Base-by-base conservation (phyloP, 2,329 filamentous ascomycete species). In the Epichloe elymi region DNA sequence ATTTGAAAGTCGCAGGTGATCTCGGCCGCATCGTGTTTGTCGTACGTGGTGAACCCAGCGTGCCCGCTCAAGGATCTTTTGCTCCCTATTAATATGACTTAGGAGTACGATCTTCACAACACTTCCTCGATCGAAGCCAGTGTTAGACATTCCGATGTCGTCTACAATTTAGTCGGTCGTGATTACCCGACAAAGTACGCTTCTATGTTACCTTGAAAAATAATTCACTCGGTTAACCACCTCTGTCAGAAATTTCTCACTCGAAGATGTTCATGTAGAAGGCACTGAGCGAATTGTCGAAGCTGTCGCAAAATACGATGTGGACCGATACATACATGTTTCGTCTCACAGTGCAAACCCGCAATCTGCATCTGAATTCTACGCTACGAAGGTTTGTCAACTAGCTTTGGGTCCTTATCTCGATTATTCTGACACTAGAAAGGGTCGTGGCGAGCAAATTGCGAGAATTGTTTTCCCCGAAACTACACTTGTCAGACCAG, bases 41-140 rank as follows among this genome's bases (percentile, higher is more conserved):
- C 61, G 86, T 90, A 70, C 55, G 75, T 63, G 11, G 48, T 17
- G 6, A 39, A 42, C 38, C 15, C 43, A 33, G 14, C 23, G 8
- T 14, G 19, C 26, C 20, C 23, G 14, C 12, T 10, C 7, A 26
- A n/a, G 12, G 30, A 11, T 33, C 20, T 12, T 23, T n/a, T 54
- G n/a, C 15, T 15, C 19, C 19, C 5, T 38, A 46, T 59, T 54
- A 55, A 59, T 57, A 53, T 33, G 20, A 15, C 10, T 26, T 55
- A 90, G 86, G 93, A 98, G 79, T 94, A 88, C 70, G 93, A 98
- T 64, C 77, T 98, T 54, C 84, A 83, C 64, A 98, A 98, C 71
- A 97, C 89, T 41, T 78, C 86, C 59, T 97, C 91, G 33, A 93
- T 98, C 61, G 93, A 98, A 67, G 90, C 95, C 70, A 93, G 88